Conservation (phyloP, 768 basidiomycete genomes). For the Cantharellus anzutake region DNA sequence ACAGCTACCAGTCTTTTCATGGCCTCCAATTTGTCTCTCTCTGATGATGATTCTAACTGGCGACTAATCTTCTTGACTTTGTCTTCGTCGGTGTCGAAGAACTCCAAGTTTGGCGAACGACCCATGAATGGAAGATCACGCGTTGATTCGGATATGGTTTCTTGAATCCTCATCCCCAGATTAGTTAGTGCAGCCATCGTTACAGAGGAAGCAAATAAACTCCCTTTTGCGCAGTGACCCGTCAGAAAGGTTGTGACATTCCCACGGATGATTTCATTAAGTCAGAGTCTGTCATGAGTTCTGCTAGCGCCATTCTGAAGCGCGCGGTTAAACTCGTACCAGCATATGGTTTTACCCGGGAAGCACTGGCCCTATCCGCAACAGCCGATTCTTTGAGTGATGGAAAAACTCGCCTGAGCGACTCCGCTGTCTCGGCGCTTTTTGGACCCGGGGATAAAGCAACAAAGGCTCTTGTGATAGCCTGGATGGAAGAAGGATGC, state of each 20-base stretch:
- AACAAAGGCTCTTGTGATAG: constrained; percentile 39
- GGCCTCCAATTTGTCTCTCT: constrained; percentile 82
- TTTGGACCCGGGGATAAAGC: constrained; percentile 57
- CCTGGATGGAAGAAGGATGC: constrained; percentile 55
- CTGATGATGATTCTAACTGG: constrained; percentile 75
- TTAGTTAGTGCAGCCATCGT: neutral
- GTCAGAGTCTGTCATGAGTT: no score
- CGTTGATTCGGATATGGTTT: constrained; percentile 65
- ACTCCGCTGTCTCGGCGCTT: constrained; percentile 47
- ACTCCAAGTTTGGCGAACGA: constrained; percentile 34
- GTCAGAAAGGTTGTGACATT: no score
- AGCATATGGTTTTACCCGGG: constrained; percentile 56
- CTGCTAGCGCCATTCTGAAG: neutral
- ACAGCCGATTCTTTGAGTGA: constrained; percentile 21
- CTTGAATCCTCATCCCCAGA: constrained; percentile 65
- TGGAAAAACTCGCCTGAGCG: constrained; percentile 32
- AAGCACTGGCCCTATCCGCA: constrained; percentile 45
- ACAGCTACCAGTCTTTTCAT: constrained; percentile 92
- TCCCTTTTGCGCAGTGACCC: no score
- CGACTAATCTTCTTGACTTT: constrained; percentile 64
- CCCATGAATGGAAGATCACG: constrained; percentile 42
- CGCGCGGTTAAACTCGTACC: constrained; percentile 39
- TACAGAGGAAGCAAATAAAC: neutral
- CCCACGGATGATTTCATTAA: no score
- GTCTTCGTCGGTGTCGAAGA: constrained; percentile 59